These are phyloP conservation scores for Parietichytrium sp. DNA, from an alignment of 108 stramenopile species.

Conservation along the genomic window DNA sequence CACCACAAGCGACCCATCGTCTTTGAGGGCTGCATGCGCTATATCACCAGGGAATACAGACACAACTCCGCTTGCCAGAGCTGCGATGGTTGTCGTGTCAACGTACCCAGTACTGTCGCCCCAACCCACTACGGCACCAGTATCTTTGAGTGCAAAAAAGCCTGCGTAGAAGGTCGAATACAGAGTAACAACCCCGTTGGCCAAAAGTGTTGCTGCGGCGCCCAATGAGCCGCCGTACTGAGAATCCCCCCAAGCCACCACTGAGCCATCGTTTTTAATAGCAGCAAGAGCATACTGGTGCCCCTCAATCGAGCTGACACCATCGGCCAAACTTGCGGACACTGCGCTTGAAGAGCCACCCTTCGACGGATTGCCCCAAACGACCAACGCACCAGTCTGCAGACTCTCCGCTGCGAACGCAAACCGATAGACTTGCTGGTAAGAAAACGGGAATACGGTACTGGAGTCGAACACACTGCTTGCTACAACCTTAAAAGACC, in stretches of 20 bases:
- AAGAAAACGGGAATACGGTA: too few species aligned
- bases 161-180: not conserved
- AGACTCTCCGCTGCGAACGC: too few species aligned
- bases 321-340: not conserved
- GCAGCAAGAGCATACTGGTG: not conserved
- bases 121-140: not conserved
- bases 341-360: not conserved
- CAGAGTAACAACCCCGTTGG: not conserved
- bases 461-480: too few species aligned
- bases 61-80: too few species aligned
- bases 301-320: not conserved
- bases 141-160: not conserved
- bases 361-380: not conserved
- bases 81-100: too few species aligned
- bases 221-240: not conserved
- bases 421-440: too few species aligned
- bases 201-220: not conserved
- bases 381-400: slow-evolving; percentile 1
- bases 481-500: too few species aligned
- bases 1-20: too few species aligned
- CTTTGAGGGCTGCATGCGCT: too few species aligned
- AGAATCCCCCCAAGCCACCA: not conserved
- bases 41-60: too few species aligned
- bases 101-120: too few species aligned
- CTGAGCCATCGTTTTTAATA: not conserved